phyloP scores from a whole-genome alignment of 371 early-diverging fungal genomes.

The Lichtheimia hyalospora region DNA sequence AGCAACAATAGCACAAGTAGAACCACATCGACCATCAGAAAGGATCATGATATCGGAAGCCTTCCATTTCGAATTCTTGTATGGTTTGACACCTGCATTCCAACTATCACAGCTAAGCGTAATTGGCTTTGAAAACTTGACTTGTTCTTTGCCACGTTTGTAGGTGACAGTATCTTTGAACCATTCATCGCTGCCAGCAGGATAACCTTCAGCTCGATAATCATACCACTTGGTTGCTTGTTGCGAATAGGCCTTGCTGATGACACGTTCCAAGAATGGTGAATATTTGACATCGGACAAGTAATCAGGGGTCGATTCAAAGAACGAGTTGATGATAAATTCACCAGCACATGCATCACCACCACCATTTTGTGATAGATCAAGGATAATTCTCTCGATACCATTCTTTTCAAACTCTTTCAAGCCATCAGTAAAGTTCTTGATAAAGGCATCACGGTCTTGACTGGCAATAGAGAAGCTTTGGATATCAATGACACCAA shows the following conservation, averaged over 20 bases:
- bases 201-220: conserved; percentile 23
- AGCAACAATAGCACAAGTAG: conserved; percentile 54
- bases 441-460: conserved; percentile 36
- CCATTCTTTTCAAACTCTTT: conserved; percentile 38
- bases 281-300: conserved; percentile 48
- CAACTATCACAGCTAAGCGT: conserved; percentile 31
- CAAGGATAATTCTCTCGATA: conserved; percentile 46
- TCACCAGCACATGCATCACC: conserved; percentile 58
- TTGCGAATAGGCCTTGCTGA: conserved; percentile 34
- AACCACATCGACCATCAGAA: conserved; percentile 53
- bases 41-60: conserved; percentile 38
- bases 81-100: conserved; percentile 17
- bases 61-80: conserved; percentile 36
- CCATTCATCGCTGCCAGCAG: conserved; percentile 27
- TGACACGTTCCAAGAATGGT: conserved; percentile 43
- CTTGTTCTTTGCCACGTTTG: conserved; percentile 28
- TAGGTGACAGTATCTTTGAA: conserved; percentile 32
- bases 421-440: conserved; percentile 34
- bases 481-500: conserved; percentile 51
- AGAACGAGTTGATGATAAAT: conserved; percentile 47
- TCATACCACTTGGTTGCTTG: conserved; percentile 48
- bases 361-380: conserved; percentile 50
- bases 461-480: conserved; percentile 43
- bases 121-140: conserved; percentile 44
- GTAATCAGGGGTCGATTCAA: conserved; percentile 45